These are phyloP conservation scores for Grosmannia serpens DNA, from an alignment of 2,329 filamentous ascomycete species.

Conservation along the genomic window DNA sequence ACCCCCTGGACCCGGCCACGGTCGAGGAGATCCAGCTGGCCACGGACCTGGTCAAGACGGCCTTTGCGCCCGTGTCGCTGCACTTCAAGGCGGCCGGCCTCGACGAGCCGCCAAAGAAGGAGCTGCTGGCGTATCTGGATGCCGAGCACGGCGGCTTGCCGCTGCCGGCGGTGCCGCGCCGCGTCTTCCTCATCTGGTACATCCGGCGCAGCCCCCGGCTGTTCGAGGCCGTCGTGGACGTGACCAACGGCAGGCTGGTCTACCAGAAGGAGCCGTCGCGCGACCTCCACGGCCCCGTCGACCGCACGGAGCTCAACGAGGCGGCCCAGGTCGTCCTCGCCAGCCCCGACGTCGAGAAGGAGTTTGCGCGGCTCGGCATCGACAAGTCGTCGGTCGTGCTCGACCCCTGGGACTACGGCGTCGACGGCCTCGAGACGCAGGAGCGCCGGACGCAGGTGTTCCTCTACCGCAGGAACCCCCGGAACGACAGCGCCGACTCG, in stretches of 20 bases:
- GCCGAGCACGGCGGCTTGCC: not conserved
- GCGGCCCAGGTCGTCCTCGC: conserved; percentile 44
- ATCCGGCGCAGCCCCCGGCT: conserved; percentile 36
- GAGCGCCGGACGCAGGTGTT: conserved; percentile 43
- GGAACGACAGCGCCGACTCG: conserved; percentile 46
- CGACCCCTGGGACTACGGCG: conserved; percentile 55
- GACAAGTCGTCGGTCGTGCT: conserved; percentile 45
- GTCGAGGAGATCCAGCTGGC: conserved; percentile 43
- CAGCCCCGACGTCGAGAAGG: conserved; percentile 44
- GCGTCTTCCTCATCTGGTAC: conserved; percentile 1
- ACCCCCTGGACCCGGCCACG: conserved; percentile 42
- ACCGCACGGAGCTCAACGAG: conserved; percentile 45
- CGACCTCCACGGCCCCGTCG: conserved; percentile 46
- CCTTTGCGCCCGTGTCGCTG: conserved; percentile 41
- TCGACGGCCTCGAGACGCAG: conserved; percentile 24
- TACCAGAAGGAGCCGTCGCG: conserved; percentile 45
- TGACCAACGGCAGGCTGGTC: conserved; percentile 37
- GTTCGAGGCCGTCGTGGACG: conserved; percentile 43
- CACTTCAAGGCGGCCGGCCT: conserved; percentile 1
- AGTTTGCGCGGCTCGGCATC: conserved; percentile 48
- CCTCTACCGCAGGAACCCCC: conserved; percentile 52
- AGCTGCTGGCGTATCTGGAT: not conserved
- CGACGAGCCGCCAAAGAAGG: conserved; percentile 1
- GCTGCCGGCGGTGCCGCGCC: not conserved
- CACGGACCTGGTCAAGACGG: conserved; percentile 33